These are phyloP conservation scores for Carex littledalei DNA, from an alignment of 176 grass and related monocot species.

Conservation along the genomic window DNA sequence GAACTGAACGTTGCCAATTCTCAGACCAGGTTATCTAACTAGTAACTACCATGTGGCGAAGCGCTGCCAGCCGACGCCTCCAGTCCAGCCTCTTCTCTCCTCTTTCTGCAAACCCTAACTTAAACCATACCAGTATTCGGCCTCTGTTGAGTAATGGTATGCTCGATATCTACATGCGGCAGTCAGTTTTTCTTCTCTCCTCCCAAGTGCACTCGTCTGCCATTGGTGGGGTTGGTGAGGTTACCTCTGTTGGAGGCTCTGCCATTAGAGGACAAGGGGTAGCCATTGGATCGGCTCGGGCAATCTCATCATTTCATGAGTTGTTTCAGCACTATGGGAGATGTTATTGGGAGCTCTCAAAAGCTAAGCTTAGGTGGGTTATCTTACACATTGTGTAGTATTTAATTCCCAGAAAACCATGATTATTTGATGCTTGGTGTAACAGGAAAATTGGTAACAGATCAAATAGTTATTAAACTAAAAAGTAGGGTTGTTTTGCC, in stretches of 20 bases:
- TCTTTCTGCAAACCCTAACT: background rate
- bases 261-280: slow-evolving; percentile 28
- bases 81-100: slow-evolving; percentile 19
- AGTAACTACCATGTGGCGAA: slow-evolving; percentile 19
- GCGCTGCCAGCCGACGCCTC: slow-evolving; percentile 9
- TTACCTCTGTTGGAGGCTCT: slow-evolving; percentile 11
- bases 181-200: background rate
- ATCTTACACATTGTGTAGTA: background rate
- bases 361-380: slow-evolving; percentile 78
- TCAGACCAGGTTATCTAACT: background rate
- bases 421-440: background rate
- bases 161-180: background rate
- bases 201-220: slow-evolving; percentile 1
- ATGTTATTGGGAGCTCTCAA: slow-evolving; percentile 93
- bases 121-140: background rate
- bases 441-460: background rate
- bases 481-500: background rate
- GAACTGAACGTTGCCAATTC: background rate
- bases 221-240: background rate
- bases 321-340: slow-evolving; percentile 47
- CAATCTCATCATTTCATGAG: slow-evolving; percentile 37
- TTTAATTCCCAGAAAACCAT: background rate
- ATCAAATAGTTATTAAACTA: background rate
- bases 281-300: slow-evolving; percentile 24
- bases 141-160: background rate